Evolutionary conservation across 1,284 basidiomycete species (phyloP).

Genomic region (Fistulinella staudtii): DNA sequence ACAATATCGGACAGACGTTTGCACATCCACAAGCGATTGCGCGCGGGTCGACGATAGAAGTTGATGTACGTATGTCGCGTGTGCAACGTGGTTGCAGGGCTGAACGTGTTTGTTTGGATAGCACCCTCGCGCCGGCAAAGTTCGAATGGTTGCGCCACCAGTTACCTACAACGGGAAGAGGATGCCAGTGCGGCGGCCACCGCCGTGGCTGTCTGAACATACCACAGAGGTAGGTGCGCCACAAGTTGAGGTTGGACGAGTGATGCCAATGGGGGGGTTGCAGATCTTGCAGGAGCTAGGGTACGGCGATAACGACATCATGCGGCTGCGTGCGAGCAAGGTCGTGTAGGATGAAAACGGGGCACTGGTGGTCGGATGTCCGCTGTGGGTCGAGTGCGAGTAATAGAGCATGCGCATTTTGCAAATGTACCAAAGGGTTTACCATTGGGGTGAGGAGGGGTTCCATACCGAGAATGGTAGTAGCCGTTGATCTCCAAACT

Average conservation of each 20-base stretch:
- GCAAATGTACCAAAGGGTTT: constrained; percentile 24
- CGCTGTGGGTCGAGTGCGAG: constrained; percentile 29
- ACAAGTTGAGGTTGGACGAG: constrained; percentile 6
- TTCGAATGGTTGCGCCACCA: constrained; percentile 85
- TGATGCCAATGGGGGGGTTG: constrained; percentile 6
- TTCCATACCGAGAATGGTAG: constrained; percentile 19
- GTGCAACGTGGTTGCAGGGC: constrained; percentile 13
- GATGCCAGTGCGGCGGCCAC: constrained; percentile 70
- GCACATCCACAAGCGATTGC: constrained; percentile 84
- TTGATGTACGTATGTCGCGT: constrained; percentile 46
- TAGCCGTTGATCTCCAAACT: constrained; percentile 17
- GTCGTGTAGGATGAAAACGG: constrained; percentile 45
- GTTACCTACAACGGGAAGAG: constrained; percentile 85
- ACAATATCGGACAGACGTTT: constrained; percentile 88
- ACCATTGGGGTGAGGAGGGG: constrained; percentile 13
- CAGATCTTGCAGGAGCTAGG: constrained; percentile 71
- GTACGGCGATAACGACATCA: constrained; percentile 55
- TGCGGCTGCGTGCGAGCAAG: constrained; percentile 45
- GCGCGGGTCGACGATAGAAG: constrained; percentile 55
- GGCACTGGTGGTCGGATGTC: constrained; percentile 27
- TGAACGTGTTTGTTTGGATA: constrained; percentile 27
- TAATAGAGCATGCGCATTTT: constrained; percentile 26
- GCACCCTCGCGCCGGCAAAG: constrained; percentile 76
- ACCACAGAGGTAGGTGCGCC: constrained; percentile 62
- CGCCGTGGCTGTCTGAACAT: constrained; percentile 84